Base-by-base conservation (phyloP, 1,284 basidiomycete genomes). In the Peniophora sp. region DNA sequence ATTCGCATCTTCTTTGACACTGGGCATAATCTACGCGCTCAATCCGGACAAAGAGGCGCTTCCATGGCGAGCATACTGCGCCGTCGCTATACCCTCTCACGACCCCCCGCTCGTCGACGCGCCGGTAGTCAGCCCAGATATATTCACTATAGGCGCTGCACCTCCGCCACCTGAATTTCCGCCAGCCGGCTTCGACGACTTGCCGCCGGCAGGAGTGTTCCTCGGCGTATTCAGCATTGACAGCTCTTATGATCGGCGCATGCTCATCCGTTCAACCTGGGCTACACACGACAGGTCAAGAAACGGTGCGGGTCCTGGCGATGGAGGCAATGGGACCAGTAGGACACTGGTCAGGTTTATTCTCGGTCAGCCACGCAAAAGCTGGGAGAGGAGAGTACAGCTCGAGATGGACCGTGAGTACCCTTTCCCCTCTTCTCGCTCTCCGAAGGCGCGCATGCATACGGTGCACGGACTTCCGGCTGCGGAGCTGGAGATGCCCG, bases 31-130 rank as follows among this genome's bases (percentile, higher is more conserved):
- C 64, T 88, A 96, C 67, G 80, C 95, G 55, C 81, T 97, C 62
- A 95, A 97, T 64, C 92, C 94, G 44, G 96, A 99, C 76, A 97
- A 97, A 67, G 87, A 89, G 51, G 87, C 92, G 14, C 70, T 96
- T 24, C 94, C 95, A 42, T 99, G 94, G 93, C 83, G 93, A 57
- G 83, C 85, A 23, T 96, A 96, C 65, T 98, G 96, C 68, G 79
- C 87, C 49, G 70, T 83, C 54, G 76, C 82, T 39, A 73, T 76
- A 48, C 52, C 69, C 34, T 74, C 79, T 15, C 59, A 62, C 3
- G 54, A 59, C 12, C 68, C 60, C 63, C 76, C 62, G 56, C 72
- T 58, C 59, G 70, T 55, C 66, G 70, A 58, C 64, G 69, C 62
- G 36, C 59, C 65, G 20, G 55, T 57, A 50, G 67, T 63, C 59